phyloP scores from a whole-genome alignment of 192 early-diverging fungal species.

The Linnemannia zychae region DNA sequence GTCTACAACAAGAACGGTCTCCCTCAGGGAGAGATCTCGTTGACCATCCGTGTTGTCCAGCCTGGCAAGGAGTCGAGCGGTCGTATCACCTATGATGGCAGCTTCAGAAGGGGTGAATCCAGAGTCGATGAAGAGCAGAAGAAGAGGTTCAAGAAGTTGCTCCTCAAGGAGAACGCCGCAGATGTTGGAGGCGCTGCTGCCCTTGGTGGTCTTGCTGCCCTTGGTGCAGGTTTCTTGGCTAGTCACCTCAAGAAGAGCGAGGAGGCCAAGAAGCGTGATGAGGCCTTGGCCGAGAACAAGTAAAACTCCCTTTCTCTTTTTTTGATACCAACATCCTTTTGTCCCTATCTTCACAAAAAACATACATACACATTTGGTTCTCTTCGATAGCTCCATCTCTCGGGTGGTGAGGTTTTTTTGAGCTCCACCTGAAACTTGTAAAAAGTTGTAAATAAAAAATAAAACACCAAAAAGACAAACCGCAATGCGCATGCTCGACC shows the following conservation, averaged over 20 bases:
- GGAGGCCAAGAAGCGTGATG: background rate
- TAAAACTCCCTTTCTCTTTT: background rate
- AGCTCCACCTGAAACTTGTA: background rate
- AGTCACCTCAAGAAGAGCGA: background rate
- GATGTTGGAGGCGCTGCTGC: conserved; percentile 37
- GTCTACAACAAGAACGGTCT: conserved; percentile 51
- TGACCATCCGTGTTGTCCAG: conserved; percentile 31
- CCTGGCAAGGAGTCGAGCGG: conserved; percentile 14
- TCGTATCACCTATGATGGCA: conserved; percentile 14
- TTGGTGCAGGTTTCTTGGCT: background rate
- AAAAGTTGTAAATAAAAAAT: background rate
- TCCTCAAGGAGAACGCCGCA: conserved; percentile 30
- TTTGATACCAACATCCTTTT: background rate
- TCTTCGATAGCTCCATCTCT: background rate
- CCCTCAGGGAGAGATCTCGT: conserved; percentile 38
- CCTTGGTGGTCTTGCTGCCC: conserved; percentile 6
- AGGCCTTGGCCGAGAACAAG: background rate
- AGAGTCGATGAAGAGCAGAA: conserved; percentile 38
- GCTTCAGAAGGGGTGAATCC: conserved; percentile 24
- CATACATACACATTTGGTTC: background rate
- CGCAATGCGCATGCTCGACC: no score
- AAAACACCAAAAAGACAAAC: no score
- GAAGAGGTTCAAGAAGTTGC: conserved; percentile 46
- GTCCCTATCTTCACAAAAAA: background rate
- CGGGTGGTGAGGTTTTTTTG: background rate